Conservation (phyloP, 495 filamentous ascomycete genomes). For the Penicillium turbatum region DNA sequence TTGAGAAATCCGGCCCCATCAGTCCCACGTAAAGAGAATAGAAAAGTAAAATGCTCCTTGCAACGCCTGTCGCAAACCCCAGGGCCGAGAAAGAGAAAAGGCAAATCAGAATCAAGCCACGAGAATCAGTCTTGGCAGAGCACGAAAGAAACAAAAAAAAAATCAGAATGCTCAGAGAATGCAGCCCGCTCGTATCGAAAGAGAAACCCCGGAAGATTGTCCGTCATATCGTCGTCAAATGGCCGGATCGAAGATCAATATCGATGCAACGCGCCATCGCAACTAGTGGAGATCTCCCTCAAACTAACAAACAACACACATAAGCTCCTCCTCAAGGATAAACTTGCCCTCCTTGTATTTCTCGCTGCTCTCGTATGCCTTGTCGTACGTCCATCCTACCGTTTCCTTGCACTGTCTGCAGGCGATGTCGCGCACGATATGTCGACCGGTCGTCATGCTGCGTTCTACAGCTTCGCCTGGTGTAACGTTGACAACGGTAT, state of each 20-base stretch:
- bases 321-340: constrained; percentile 89
- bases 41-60: constrained; percentile 53
- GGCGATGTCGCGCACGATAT: constrained; percentile 86
- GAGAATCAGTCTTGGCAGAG: constrained; percentile 14
- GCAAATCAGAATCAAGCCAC: neutral
- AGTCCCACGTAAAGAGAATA: constrained; percentile 39
- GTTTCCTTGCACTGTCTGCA: constrained; percentile 86
- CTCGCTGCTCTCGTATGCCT: constrained; percentile 84
- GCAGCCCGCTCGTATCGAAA: neutral
- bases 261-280: neutral
- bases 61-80: constrained; percentile 28
- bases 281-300: neutral
- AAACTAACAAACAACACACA: constrained; percentile 65
- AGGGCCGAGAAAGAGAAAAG: constrained; percentile 9
- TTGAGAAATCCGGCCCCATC: neutral
- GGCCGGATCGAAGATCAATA: neutral
- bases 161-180: constrained; percentile 1
- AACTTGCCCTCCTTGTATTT: constrained; percentile 99
- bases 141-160: neutral
- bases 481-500: constrained; percentile 84
- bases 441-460: constrained; percentile 97
- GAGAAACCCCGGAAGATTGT: neutral
- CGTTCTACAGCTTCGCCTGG: constrained; percentile 79
- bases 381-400: constrained; percentile 99
- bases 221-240: neutral